Evolutionary conservation across 768 basidiomycete genomes (phyloP), one percentile per base, ranked within the genome.

Genomic region (Pleurotus citrinopileatus): DNA sequence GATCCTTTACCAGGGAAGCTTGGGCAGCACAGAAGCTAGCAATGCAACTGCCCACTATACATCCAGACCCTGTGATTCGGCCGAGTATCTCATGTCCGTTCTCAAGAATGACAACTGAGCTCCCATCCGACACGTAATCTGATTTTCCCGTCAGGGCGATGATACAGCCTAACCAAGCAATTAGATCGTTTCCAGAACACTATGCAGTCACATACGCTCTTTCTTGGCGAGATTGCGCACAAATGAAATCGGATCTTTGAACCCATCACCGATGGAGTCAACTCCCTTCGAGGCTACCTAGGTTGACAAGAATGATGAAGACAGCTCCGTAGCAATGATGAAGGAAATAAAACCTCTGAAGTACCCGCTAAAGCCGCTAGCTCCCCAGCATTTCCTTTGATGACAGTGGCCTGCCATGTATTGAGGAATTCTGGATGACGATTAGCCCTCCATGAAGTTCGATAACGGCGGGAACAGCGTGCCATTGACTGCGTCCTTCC

Each of bases 311-410:
- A 23, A 55, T 43, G 4, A 1, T 15, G 22, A 47, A 26, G 7
- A 13, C 27, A 34, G 3, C 19, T 19, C 22, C 5, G 37, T 50
- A 15, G 22, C 20, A 40, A 6, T 6, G 48, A 19, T 23, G 25
- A 7, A 9, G 10, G 27, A 7, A 19, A 34, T 54, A 58, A 13
- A 42, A 89, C 94, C 75, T 95, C 95, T 12, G 67, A 67, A 0
- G 89, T 89, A n/a, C 86, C 79, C 2, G 85, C 81, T 8, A 96
- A 66, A 0, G 88, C 80, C 0, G 86, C 92, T 19, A 98, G 83
- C 70, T 98, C 95, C 13, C 82, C 91, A 0, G 92, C 89, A 63
- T 98, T 97, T 3, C 94, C 94, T 69, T 98, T 98, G 69, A 98
- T 94, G 19, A 96, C 89, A 15, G 88, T 86, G 9, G 87, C 84